Percentiles rank a stretch among this genome's conserved stretches.
Evolutionary conservation across 2,329 filamentous ascomycete genomes (phyloP).

Genomic region (Fusarium papillatum): DNA sequence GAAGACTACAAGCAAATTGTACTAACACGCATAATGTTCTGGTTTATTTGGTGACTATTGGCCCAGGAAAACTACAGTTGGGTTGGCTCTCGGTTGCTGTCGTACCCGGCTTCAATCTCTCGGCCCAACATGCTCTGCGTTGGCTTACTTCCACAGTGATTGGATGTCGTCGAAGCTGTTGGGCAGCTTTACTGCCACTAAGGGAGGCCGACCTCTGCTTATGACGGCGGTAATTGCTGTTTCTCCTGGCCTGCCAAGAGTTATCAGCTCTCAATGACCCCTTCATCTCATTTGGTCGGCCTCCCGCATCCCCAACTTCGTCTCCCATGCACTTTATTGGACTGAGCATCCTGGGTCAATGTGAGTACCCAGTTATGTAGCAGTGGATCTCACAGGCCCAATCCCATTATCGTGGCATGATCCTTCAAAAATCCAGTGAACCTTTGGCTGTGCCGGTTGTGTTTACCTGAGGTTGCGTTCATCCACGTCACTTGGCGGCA

Average conservation of each 20-base stretch:
- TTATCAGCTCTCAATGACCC: background rate
- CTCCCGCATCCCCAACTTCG: background rate
- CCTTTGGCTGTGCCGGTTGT: background rate
- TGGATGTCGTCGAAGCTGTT: background rate
- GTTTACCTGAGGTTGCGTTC: too few species aligned
- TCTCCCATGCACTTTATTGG: background rate
- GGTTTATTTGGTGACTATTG: background rate
- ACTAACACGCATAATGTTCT: background rate
- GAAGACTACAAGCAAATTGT: background rate
- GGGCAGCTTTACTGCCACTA: background rate
- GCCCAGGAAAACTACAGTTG: background rate
- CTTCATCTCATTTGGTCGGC: background rate
- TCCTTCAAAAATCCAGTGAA: background rate
- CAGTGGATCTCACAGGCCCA: background rate
- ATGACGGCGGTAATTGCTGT: background rate
- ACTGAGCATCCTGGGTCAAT: background rate
- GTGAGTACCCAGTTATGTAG: background rate
- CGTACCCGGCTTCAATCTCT: background rate
- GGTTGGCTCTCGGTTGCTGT: background rate
- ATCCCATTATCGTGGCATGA: background rate
- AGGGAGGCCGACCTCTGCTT: background rate
- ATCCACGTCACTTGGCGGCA: too few species aligned
- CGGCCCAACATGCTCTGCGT: background rate
- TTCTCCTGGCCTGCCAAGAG: background rate
- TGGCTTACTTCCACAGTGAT: background rate